Base-by-base conservation (phyloP, 1,284 basidiomycete species). In the Marasmius oreades region DNA sequence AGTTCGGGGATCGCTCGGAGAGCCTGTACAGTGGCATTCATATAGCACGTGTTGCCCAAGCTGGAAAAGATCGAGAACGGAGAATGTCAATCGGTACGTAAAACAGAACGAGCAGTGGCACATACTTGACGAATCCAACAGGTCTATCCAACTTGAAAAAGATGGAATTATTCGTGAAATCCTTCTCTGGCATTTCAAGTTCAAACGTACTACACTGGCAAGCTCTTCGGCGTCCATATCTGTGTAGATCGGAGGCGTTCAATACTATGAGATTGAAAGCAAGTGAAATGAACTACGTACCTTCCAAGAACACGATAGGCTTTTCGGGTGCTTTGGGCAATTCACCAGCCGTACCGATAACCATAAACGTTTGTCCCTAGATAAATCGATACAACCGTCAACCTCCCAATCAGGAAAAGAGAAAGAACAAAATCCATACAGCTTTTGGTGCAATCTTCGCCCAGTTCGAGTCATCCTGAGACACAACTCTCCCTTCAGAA, bases 11-110 rank as follows among this genome's bases (percentile, higher is more conserved):
- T 90, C 2, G 90, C 86, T 18, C 93, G 88, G 61, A 99, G 79
- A 14, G 93, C 90, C 74, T 99, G 96, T 1, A 99, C 77, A 0
- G 93, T 95, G 5, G 96, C 88, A 68, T 98, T 98, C 85, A 98
- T 92, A 72, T 98, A 98, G 67, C 93, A 95, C 0, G 93, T 95
- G 68, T 95, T 95, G 39, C 93, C 93, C 45, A 92, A 74, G 65
- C 83, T 86, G 28, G 4, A 57, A 20, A 39, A 22, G 50, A 23
- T 67, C 20, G 8, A 7, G 28, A 31, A 31, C 10, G 28, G 10
- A 31, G 28, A 31, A 31, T 10, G 34, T 44, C 31, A 36, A 16
- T 33, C 23, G 31, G 20, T 34, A 16, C n/a, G 7, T 20, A 22
- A 16, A 48, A n/a, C 22, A 71, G 59, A 52, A 66, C 69, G 55